These are phyloP conservation scores for Petunia secreta DNA, from an alignment of 257 asterid genomes.

Conservation along the genomic window DNA sequence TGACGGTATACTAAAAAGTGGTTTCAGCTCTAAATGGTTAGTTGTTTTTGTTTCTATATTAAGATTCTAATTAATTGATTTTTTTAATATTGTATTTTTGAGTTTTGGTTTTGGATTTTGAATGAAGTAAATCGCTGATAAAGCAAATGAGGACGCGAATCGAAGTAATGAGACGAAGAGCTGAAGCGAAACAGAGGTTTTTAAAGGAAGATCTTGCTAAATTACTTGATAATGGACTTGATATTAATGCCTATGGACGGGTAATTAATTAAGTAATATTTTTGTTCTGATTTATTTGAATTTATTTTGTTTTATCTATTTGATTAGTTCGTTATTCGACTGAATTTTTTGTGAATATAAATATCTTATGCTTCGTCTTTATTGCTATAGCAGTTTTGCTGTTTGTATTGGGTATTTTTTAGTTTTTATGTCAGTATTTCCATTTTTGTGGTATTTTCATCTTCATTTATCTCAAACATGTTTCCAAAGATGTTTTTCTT, in stretches of 20 bases:
- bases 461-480: too few relatives aligned
- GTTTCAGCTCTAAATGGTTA: constrained; percentile 89
- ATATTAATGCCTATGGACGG: constrained; percentile 91
- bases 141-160: constrained; percentile 76
- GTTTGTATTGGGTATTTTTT: neutral
- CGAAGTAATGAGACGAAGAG: constrained; percentile 71
- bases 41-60: constrained; percentile 29
- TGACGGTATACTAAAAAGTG: constrained; percentile 83
- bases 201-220: constrained; percentile 90
- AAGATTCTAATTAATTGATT: neutral
- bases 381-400: neutral
- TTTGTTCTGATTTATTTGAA: neutral
- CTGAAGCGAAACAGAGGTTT: constrained; percentile 92
- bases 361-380: too few relatives aligned
- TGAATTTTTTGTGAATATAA: neutral
- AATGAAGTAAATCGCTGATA: constrained; percentile 70
- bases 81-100: neutral
- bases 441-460: too few relatives aligned
- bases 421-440: too few relatives aligned
- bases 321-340: neutral
- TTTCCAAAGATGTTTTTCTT: too few relatives aligned
- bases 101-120: constrained; percentile 16
- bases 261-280: constrained; percentile 39
- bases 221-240: constrained; percentile 86
- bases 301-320: neutral